These are phyloP conservation scores for Candida silvicultrix DNA, from an alignment of 805 yeast species.

Conservation along the genomic window DNA sequence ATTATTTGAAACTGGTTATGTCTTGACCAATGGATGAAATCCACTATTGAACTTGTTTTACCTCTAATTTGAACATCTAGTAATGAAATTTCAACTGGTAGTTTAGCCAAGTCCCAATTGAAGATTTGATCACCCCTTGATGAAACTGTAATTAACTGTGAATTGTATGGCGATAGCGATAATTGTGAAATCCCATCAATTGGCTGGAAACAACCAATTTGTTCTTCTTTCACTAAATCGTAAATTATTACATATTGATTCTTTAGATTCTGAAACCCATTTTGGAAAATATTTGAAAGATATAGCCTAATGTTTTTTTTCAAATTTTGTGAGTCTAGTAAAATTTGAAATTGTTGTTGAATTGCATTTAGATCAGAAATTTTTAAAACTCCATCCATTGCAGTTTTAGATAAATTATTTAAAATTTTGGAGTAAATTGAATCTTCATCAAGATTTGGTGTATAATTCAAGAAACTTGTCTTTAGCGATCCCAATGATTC, in stretches of 20 bases:
- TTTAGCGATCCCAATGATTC: neutral
- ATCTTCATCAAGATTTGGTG: no score
- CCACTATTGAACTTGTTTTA: slow-evolving; percentile 49
- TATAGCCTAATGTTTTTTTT: slow-evolving; percentile 3
- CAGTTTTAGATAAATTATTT: slow-evolving; percentile 41
- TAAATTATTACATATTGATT: slow-evolving; percentile 33
- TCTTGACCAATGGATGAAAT: slow-evolving; percentile 46
- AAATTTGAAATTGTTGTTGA: slow-evolving; percentile 9
- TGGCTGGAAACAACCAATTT: slow-evolving; percentile 42
- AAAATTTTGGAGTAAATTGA: slow-evolving; percentile 25
- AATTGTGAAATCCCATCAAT: slow-evolving; percentile 57
- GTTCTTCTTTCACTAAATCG: slow-evolving; percentile 37
- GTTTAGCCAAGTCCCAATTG: slow-evolving; percentile 55
- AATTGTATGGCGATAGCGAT: slow-evolving; percentile 56
- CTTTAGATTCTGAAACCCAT: no score
- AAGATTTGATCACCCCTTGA: slow-evolving; percentile 56
- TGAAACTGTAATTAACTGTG: slow-evolving; percentile 46
- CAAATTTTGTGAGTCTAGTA: neutral
- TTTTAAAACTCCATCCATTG: slow-evolving; percentile 44
- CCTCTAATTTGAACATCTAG: slow-evolving; percentile 59
- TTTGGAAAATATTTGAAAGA: slow-evolving; percentile 4
- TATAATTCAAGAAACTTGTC: no score
- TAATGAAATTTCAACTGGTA: slow-evolving; percentile 43
- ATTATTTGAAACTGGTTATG: slow-evolving; percentile 40
- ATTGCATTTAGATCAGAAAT: slow-evolving; percentile 33